phyloP scores from a whole-genome alignment of 2,329 filamentous ascomycete species.

The Sporothrix schenckii region DNA sequence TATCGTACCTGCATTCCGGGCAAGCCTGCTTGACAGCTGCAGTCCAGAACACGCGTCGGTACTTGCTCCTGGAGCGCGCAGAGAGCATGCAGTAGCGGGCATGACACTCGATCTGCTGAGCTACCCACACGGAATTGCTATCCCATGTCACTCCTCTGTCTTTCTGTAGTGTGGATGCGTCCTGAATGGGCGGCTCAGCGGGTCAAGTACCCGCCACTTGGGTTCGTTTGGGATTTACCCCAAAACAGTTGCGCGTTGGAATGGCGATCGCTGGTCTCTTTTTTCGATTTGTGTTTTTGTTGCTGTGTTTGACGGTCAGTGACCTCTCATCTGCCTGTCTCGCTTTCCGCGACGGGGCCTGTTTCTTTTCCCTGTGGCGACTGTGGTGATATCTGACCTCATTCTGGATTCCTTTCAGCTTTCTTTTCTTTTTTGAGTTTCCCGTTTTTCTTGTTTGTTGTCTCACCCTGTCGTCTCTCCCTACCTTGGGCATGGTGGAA shows the following conservation, averaged over 20 bases:
- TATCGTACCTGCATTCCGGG: slow-evolving; percentile 10
- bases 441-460: slow-evolving; percentile 16
- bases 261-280: slow-evolving; percentile 31
- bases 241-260: slow-evolving; percentile 30
- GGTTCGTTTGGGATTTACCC: slow-evolving; percentile 32
- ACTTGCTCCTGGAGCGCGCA: slow-evolving; percentile 10
- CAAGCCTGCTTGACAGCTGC: slow-evolving; percentile 16
- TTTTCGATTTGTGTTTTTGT: slow-evolving; percentile 23
- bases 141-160: slow-evolving; percentile 1
- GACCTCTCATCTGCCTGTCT: background rate
- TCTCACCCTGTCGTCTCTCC: slow-evolving; percentile 26
- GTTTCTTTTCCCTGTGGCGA: background rate
- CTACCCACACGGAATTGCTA: slow-evolving; percentile 10
- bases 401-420: background rate
- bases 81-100: slow-evolving; percentile 30
- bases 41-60: slow-evolving; percentile 20
- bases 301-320: slow-evolving; percentile 6
- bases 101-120: slow-evolving; percentile 21
- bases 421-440: slow-evolving; percentile 9
- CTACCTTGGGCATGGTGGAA: slow-evolving; percentile 16
- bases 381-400: background rate
- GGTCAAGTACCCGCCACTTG: slow-evolving; percentile 32
- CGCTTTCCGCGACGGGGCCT: background rate
- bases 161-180: slow-evolving; percentile 17
- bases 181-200: slow-evolving; percentile 29